Conservation (phyloP, 2,329 filamentous ascomycete species). For the Aureobasidium zeae region DNA sequence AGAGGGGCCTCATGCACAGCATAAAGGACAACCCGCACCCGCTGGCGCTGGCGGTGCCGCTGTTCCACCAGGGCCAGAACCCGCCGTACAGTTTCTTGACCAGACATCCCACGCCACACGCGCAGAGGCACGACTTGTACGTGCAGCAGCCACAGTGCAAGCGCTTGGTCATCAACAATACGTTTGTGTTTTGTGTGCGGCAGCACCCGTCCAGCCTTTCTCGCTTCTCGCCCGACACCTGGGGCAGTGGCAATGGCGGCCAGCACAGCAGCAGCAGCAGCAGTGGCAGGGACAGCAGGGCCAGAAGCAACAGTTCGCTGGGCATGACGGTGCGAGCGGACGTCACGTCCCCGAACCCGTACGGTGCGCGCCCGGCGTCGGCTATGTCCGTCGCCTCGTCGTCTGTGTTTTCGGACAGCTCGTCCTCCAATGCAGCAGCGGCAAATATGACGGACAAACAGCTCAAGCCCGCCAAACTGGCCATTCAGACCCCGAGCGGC, state of each 20-base stretch:
- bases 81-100: constrained; percentile 88
- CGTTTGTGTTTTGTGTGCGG: constrained; percentile 91
- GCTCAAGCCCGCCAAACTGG: constrained; percentile 84
- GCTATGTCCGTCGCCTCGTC: constrained; percentile 54
- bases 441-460: constrained; percentile 46
- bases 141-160: constrained; percentile 92
- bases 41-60: constrained; percentile 78
- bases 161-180: constrained; percentile 84
- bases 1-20: constrained; percentile 91
- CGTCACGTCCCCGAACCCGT: constrained; percentile 43
- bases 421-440: constrained; percentile 44
- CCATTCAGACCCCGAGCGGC: constrained; percentile 85
- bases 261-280: constrained; percentile 16
- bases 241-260: constrained; percentile 29
- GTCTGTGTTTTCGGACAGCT: constrained; percentile 37
- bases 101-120: constrained; percentile 90
- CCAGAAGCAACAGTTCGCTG: constrained; percentile 19
- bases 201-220: constrained; percentile 68
- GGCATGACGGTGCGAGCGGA: no score
- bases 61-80: constrained; percentile 85
- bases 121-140: constrained; percentile 94
- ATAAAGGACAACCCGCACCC: constrained; percentile 94
- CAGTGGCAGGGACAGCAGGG: no score
- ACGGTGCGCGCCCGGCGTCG: constrained; percentile 46
- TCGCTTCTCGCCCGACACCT: constrained; percentile 31